Percentiles rank a stretch among this genome's conserved stretches.
These are phyloP conservation scores for Aspergillus sp. DNA, from an alignment of 2,329 filamentous ascomycete species.

Conservation along the genomic window DNA sequence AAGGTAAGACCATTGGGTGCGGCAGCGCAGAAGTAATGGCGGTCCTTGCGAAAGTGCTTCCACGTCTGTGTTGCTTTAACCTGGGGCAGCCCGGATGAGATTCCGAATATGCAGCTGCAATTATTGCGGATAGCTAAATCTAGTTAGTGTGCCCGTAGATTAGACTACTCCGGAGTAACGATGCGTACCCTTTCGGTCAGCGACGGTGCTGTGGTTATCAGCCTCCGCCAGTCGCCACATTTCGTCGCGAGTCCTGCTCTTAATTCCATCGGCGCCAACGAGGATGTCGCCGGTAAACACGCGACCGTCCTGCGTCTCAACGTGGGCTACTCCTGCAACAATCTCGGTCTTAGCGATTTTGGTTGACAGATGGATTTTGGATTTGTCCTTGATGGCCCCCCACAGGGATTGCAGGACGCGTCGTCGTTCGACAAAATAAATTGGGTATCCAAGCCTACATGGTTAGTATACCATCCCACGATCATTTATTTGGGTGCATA, in stretches of 20 bases:
- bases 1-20: constrained; percentile 12
- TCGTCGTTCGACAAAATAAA: constrained; percentile 35
- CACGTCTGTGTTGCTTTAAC: constrained; percentile 10
- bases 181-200: background rate
- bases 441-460: constrained; percentile 10
- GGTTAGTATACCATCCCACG: background rate
- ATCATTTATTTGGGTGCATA: background rate
- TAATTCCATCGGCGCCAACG: constrained; percentile 46
- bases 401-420: constrained; percentile 36
- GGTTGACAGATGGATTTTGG: constrained; percentile 29
- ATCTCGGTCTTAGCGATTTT: constrained; percentile 20
- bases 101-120: constrained; percentile 24
- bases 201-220: background rate
- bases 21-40: constrained; percentile 16
- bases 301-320: constrained; percentile 36
- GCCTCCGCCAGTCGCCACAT: constrained; percentile 26
- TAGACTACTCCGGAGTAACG: background rate
- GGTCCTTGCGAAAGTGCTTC: constrained; percentile 2
- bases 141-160: background rate
- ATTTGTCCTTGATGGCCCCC: constrained; percentile 28
- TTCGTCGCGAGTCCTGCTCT: constrained; percentile 37
- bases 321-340: constrained; percentile 22
- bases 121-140: constrained; percentile 17
- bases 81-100: constrained; percentile 8
- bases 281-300: constrained; percentile 35